Base-by-base conservation (phyloP, 805 yeast species). In the Zygoascus ofunaensis region DNA sequence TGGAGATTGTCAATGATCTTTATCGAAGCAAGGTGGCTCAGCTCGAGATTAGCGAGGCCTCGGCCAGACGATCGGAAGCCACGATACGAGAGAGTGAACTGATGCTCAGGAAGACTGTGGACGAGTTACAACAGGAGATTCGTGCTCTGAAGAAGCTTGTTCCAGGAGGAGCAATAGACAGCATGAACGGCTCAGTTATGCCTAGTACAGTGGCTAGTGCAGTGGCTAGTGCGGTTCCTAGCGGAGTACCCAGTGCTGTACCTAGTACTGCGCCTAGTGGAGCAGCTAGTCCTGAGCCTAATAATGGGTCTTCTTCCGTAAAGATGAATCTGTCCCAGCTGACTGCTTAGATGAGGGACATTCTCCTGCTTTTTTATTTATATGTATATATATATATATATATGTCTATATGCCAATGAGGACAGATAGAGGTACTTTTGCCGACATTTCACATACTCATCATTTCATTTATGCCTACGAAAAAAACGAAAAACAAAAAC, bases 1-100 rank as follows among this genome's bases (percentile, higher is more conserved):
- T 90, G 49, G 97, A 90, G 61, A 69, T 89, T 35, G 95, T 90
- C 33, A 89, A 87, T 55, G 97, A 87, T 59, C 66, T 90, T 45
- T 84, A 87, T 66, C 76, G 86, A 53, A 77, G 89, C 14, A 76
- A 95, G 53, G 85, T 90, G 32, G 69, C 75, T 60, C 96, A 90
- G 59, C 70, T 90, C 52, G 97, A 90, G 64, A 51, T 59, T n/a
- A 52, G 65, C 10, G 72, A 68, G 44, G 44, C 56, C 5, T 53
- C 59, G 22, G 60, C 68, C 8, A 55, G 69, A 30, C 41, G 41
- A 22, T 43, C 50, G 21, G 55, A 51, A 26, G 43, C 49, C 17
- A 36, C 46, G 32, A 45, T 47, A 33, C 32, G 51, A 4, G 50
- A 50, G 40, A 44, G 48, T 35, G 53, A 51, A 40, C 46, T 49